Percentiles rank a stretch among this genome's conserved stretches.
Conservation (phyloP, 192 early-diverging fungal genomes). For the Kickxella alabastrina region DNA sequence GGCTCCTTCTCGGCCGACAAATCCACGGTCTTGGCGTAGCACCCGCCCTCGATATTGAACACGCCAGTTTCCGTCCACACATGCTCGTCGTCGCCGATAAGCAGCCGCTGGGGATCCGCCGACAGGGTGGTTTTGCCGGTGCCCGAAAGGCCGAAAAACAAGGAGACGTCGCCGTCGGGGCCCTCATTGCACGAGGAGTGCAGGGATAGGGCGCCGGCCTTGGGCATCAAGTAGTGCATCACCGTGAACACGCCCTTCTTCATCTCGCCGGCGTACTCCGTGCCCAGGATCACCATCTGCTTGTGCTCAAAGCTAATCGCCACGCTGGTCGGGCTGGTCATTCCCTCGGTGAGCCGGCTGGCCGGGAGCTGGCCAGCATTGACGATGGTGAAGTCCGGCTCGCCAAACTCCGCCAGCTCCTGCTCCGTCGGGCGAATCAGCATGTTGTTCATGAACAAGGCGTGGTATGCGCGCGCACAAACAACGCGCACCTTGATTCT, state of each 20-base stretch:
- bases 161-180: slow-evolving; percentile 79
- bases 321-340: slow-evolving; percentile 86
- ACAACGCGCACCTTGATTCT: slow-evolving; percentile 96
- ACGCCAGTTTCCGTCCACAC: slow-evolving; percentile 94
- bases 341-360: slow-evolving; percentile 63
- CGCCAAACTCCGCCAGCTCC: slow-evolving; percentile 86
- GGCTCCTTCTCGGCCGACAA: slow-evolving; percentile 95
- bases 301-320: slow-evolving; percentile 84
- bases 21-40: slow-evolving; percentile 96
- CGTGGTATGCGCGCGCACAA: slow-evolving; percentile 90
- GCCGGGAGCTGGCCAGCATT: slow-evolving; percentile 81
- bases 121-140: slow-evolving; percentile 98
- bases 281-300: slow-evolving; percentile 97
- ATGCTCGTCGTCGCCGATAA: slow-evolving; percentile 99
- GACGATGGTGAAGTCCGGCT: slow-evolving; percentile 96
- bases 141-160: slow-evolving; percentile 97
- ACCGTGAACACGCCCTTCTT: slow-evolving; percentile 99
- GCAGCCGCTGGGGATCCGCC: slow-evolving; percentile 82
- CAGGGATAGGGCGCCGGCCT: slow-evolving; percentile 54
- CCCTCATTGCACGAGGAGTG: slow-evolving; percentile 91
- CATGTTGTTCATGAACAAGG: slow-evolving; percentile 98
- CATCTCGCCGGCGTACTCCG: slow-evolving; percentile 99
- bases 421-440: slow-evolving; percentile 88
- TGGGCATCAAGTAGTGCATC: slow-evolving; percentile 99
- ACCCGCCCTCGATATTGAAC: slow-evolving; percentile 99